phyloP scores from a whole-genome alignment of 169 alveolate genomes.

The Plasmodium relictum region DNA sequence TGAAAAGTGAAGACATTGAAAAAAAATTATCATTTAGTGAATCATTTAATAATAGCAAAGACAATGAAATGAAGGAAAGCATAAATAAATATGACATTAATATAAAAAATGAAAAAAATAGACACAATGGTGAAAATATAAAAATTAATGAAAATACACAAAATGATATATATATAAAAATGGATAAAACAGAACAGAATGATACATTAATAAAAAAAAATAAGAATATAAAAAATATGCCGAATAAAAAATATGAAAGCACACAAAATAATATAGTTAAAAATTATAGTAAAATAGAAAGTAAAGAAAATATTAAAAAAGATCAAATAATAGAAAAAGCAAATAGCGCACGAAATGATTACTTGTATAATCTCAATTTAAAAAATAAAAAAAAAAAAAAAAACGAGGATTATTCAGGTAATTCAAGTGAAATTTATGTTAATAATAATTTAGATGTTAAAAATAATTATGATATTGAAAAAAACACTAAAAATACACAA shows the following conservation, averaged over 20 bases:
- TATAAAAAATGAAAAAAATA: neutral
- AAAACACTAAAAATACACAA: neutral
- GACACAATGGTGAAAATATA: neutral
- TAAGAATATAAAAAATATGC: conserved; percentile 5
- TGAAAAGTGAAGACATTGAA: neutral
- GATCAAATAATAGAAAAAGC: conserved; percentile 18
- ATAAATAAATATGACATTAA: neutral
- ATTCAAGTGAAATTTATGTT: neutral
- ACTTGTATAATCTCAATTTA: neutral
- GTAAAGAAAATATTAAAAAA: conserved; percentile 14
- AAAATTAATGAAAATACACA: neutral
- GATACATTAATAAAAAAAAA: neutral
- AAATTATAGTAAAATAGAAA: neutral
- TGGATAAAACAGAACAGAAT: too few species aligned
- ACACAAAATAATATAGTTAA: conserved; percentile 1
- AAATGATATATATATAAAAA: too few species aligned
- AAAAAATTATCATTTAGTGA: neutral
- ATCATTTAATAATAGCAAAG: neutral
- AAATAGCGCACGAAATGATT: conserved; percentile 6
- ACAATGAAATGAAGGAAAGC: neutral
- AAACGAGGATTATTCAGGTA: neutral
- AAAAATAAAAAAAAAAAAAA: conserved; percentile 16
- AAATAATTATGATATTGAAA: neutral
- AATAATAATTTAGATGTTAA: neutral
- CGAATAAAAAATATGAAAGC: conserved; percentile 4